Evolutionary conservation across 371 early-diverging fungal species (phyloP).

Genomic region (Rhizopus sp.): DNA sequence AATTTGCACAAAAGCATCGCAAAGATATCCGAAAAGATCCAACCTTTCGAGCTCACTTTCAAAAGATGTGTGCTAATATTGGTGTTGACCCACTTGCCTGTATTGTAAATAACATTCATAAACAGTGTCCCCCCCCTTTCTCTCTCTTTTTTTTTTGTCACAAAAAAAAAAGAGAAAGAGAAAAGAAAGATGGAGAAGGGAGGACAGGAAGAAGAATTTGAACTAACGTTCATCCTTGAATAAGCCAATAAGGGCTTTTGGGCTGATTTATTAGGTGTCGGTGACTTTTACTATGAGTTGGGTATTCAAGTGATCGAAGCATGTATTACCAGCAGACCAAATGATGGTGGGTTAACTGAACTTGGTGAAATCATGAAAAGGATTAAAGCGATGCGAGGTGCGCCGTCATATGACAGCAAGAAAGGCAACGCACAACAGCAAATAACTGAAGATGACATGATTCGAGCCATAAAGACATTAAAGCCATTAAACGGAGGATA

Average conservation of each 20-base stretch:
- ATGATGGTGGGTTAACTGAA: conserved; percentile 91
- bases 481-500: conserved; percentile 88
- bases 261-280: conserved; percentile 91
- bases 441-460: conserved; percentile 74
- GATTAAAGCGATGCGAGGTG: conserved; percentile 67
- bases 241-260: conserved; percentile 93
- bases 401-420: conserved; percentile 33
- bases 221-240: neutral
- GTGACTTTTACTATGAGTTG: conserved; percentile 98
- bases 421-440: conserved; percentile 22
- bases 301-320: conserved; percentile 90
- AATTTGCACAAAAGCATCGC: conserved; percentile 83
- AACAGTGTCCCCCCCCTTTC: too few relatives aligned
- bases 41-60: conserved; percentile 87
- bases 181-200: too few relatives aligned
- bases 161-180: neutral
- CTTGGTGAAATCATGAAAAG: conserved; percentile 72
- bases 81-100: conserved; percentile 96
- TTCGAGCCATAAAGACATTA: conserved; percentile 81
- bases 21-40: conserved; percentile 90
- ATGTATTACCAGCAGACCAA: conserved; percentile 80
- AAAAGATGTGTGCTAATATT: conserved; percentile 89
- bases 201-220: neutral
- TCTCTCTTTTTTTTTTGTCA: too few relatives aligned
- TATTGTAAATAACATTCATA: conserved; percentile 30